Evolutionary conservation across 2,329 filamentous ascomycete genomes (phyloP).

Genomic region (Dothideomycetes sp.): DNA sequence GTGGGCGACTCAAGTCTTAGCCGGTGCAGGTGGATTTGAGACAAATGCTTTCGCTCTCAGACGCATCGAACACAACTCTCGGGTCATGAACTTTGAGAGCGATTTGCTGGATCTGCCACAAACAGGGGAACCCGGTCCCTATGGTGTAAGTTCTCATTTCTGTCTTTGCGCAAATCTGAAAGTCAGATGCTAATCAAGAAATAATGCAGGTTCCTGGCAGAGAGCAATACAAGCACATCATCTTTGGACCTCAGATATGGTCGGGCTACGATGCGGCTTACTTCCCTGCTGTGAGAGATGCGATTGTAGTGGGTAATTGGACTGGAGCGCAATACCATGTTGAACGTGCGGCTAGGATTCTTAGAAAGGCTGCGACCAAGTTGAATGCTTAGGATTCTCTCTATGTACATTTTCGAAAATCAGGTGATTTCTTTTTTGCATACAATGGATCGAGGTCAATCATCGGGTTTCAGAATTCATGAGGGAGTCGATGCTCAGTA

Average conservation of each 20-base stretch:
- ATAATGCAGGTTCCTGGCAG: conserved; percentile 64
- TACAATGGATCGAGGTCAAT: too few relatives aligned
- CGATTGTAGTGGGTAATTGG: conserved; percentile 65
- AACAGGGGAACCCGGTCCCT: conserved; percentile 23
- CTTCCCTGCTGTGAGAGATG: conserved; percentile 81
- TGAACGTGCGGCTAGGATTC: conserved; percentile 59
- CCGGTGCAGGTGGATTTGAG: conserved; percentile 62
- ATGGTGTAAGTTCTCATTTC: conserved; percentile 55
- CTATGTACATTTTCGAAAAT: too few relatives aligned
- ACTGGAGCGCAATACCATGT: conserved; percentile 57
- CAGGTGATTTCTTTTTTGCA: too few relatives aligned
- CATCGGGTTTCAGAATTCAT: too few relatives aligned
- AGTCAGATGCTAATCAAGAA: conserved; percentile 13
- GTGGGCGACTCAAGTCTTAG: conserved; percentile 67
- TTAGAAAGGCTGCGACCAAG: conserved; percentile 51
- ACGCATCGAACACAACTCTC: conserved; percentile 67
- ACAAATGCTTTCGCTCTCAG: conserved; percentile 56
- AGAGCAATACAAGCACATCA: conserved; percentile 85
- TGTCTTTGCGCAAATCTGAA: neutral
- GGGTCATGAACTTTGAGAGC: conserved; percentile 73
- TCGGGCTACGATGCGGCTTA: conserved; percentile 57
- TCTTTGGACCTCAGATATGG: conserved; percentile 79
- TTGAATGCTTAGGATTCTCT: conserved; percentile 22
- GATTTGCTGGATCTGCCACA: conserved; percentile 70
- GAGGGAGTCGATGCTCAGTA: too few relatives aligned